Evolutionary conservation across 352 stramenopile species (phyloP).

Genomic region (Phytophthora aleatoria): DNA sequence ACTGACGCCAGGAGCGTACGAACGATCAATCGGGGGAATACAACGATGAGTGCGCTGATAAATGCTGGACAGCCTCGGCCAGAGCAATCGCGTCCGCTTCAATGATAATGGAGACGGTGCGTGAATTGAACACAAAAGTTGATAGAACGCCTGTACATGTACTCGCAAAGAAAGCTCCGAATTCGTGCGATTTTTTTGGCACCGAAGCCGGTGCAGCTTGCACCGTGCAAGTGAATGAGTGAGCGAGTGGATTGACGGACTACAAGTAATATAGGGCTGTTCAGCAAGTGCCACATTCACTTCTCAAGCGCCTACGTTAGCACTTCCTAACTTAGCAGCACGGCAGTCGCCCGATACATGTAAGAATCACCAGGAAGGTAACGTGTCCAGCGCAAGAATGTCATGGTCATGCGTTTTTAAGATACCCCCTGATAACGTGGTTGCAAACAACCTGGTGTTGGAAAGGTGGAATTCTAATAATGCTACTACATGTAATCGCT

Average conservation of each 20-base stretch:
- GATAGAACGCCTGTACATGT: background rate
- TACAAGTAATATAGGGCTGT: too few species aligned
- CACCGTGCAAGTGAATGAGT: background rate
- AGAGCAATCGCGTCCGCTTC: background rate
- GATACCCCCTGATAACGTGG: too few species aligned
- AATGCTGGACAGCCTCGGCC: slow-evolving; percentile 4
- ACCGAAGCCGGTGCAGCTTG: slow-evolving; percentile 3
- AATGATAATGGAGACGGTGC: slow-evolving; percentile 13
- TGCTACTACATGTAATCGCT: too few species aligned
- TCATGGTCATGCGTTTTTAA: too few species aligned
- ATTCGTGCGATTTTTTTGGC: slow-evolving; percentile 1
- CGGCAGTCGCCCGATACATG: too few species aligned
- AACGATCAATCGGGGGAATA: slow-evolving; percentile 1
- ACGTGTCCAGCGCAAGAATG: too few species aligned
- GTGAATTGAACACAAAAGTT: background rate
- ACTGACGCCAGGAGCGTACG: slow-evolving; percentile 7
- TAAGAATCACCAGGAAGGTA: too few species aligned
- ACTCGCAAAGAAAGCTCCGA: background rate
- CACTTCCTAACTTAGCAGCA: too few species aligned
- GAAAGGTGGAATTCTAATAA: too few species aligned
- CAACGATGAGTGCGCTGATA: slow-evolving; percentile 16
- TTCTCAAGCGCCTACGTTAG: too few species aligned
- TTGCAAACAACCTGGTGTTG: too few species aligned
- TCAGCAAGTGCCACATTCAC: too few species aligned
- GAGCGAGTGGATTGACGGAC: background rate